Percentiles rank a stretch among this genome's conserved stretches.
phyloP scores from a whole-genome alignment of 768 basidiomycete genomes.

The Lentinula lateritia region DNA sequence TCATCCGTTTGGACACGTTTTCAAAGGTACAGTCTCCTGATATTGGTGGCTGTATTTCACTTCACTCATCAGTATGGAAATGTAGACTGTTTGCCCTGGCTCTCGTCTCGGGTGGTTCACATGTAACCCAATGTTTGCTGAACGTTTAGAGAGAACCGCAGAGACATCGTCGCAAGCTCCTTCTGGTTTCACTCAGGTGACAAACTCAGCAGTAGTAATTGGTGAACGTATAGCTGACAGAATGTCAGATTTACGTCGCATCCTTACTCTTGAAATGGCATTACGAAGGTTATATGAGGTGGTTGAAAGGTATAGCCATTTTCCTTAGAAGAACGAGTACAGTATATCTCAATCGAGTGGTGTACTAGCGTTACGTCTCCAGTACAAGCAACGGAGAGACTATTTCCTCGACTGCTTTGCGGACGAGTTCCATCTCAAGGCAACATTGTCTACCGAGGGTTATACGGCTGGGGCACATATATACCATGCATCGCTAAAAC shows the following conservation, averaged over 20 bases:
- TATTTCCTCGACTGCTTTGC: conserved; percentile 58
- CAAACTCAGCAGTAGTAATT: background rate
- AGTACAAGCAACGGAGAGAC: conserved; percentile 58
- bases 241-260: conserved; percentile 44
- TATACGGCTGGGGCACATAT: conserved; percentile 32
- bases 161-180: conserved; percentile 70
- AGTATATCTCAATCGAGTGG: background rate
- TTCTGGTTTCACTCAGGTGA: conserved; percentile 65
- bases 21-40: conserved; percentile 45
- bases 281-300: conserved; percentile 66
- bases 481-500: conserved; percentile 41
- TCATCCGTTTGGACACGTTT: conserved; percentile 78
- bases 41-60: background rate
- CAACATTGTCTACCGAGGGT: conserved; percentile 21
- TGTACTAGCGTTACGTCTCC: conserved; percentile 38
- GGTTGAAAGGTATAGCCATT: conserved; percentile 57
- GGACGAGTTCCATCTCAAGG: conserved; percentile 55
- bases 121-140: conserved; percentile 69
- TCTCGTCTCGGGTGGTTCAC: conserved; percentile 78
- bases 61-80: background rate
- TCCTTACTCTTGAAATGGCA: conserved; percentile 63
- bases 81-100: conserved; percentile 72
- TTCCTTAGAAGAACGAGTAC: background rate
- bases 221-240: background rate
- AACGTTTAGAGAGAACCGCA: conserved; percentile 62